Evolutionary conservation across 192 early-diverging fungal species (phyloP), one percentile per base, ranked within the genome.

Genomic region (Geranomyces variabilis): DNA sequence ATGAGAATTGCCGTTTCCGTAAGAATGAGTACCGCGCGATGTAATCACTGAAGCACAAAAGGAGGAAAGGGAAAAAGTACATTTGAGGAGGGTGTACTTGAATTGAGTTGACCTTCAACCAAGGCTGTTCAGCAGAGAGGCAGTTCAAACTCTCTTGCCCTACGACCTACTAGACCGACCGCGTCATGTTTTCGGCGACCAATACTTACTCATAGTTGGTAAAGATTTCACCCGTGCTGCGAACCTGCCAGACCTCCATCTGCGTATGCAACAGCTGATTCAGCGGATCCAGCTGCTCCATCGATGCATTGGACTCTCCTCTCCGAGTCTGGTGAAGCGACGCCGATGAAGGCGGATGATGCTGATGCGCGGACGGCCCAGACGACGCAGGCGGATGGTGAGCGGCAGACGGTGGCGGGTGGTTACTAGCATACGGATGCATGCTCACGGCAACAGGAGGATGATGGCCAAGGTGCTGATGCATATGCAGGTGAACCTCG

Each of bases 1-100:
- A 96, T 65, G 91, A 83, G 89, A 94, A 97, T 26, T 86, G 75
- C 44, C 81, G 84, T 62, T 89, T 87, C 26, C 84, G 82, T 69
- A 94, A 94, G 15, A 93, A 80, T 29, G 77, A 69, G 46, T 85
- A 80, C 10, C 90, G 85, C 5, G 83, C 85, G 44, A 89, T 75
- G 71, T 91, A 94, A 29, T 91, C 86, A 5, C 92, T 93, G 78
- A 4, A 41, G 24, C 4, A 15, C 17, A 26, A 53, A n/a, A 53
- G 7, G 51, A 53, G 22, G 44, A 67, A 4, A 24, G 5, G 14
- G 21, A 26, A 24, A 63, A n/a, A n/a, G n/a, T n/a, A n/a, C n/a
- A n/a, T n/a, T n/a, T n/a, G 22, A 58, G 14, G 34, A 28, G 44
- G 30, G 17, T 0, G 21, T 19, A 46, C 36, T 64, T 24, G 12